Conservation (phyloP, 352 stramenopile species). For the Blastocystis sp. region DNA sequence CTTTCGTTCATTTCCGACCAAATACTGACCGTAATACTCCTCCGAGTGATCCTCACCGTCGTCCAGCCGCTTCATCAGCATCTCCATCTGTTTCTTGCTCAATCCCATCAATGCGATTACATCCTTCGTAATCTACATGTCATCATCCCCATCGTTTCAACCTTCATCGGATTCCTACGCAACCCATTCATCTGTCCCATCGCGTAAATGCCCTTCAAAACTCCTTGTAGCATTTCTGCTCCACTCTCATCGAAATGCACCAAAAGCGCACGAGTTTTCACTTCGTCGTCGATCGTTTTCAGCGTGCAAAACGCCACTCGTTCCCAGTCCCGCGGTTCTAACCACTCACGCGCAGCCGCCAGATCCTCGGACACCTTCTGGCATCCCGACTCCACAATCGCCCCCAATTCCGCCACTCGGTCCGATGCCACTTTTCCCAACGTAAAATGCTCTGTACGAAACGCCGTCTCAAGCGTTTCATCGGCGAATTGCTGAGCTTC, state of each 20-base stretch:
- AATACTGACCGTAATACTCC: constrained; percentile 32
- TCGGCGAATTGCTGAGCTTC: too few relatives aligned
- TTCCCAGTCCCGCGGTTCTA: too few relatives aligned
- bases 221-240: not conserved
- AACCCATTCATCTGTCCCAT: not conserved
- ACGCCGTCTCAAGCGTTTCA: too few relatives aligned
- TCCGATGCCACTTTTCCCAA: too few relatives aligned
- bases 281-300: not conserved
- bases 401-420: too few relatives aligned
- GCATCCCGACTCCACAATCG: too few relatives aligned
- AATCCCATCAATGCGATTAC: constrained; percentile 11
- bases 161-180: not conserved
- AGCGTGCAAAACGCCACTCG: constrained; percentile 12
- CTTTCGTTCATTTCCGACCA: not conserved
- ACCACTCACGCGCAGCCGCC: too few relatives aligned
- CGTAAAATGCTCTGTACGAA: too few relatives aligned
- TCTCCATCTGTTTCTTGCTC: not conserved
- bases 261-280: not conserved
- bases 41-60: not conserved
- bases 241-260: constrained; percentile 8
- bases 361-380: too few relatives aligned
- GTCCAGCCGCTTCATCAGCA: constrained; percentile 25
- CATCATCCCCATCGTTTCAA: not conserved
- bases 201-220: too few relatives aligned
- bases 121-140: not conserved